Evolutionary conservation across 2,329 filamentous ascomycete genomes (phyloP), one percentile per base, ranked within the genome.

Genomic region (Aspergillus sp.): DNA sequence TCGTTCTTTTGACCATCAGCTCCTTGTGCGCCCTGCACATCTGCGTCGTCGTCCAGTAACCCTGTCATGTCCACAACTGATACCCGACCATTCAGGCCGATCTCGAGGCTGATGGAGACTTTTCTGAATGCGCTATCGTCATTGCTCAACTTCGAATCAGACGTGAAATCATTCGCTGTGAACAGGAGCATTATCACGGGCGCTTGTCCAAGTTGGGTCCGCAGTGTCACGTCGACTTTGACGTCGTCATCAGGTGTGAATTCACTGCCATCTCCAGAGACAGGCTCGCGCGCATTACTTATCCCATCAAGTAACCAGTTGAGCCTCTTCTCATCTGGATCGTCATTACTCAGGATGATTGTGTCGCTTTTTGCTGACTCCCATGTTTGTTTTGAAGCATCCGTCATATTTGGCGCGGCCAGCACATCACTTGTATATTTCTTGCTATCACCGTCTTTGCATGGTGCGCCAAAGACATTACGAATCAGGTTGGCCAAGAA

Each of bases 321-420:
- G 52, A 84, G 81, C 64, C 88, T 86, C 0, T 76, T 74, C 14
- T 72, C 64, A 17, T 66, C 68, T 3, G 67, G 62, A 36, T 73
- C 67, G 22, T 69, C 63, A 49, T 81, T 73, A 57, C 81, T 75
- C 35, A 72, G 48, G 1, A 61, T 55, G 14, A 62, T 63, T 20
- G 63, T 59, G 45, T 62, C 51, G 13, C 54, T 55, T 8, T 51
- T 52, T n/a, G 11, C 35, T 20, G 19, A 8, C 8, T 19, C 57
- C 49, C 17, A 56, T 49, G 14, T 52, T 51, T 38, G 58, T 43
- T 16, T 38, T 17, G 35, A 3, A 38, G 16, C 14, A 4, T 3
- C 16, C 35, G 10, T 30, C 16, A 11, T 3, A 8, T 38, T 38
- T n/a, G 14, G 16, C 14, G 35, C 8, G 35, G 35, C 35, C 7